Conservation (phyloP, 2,329 filamentous ascomycete species). For the Trichophyton simii region DNA sequence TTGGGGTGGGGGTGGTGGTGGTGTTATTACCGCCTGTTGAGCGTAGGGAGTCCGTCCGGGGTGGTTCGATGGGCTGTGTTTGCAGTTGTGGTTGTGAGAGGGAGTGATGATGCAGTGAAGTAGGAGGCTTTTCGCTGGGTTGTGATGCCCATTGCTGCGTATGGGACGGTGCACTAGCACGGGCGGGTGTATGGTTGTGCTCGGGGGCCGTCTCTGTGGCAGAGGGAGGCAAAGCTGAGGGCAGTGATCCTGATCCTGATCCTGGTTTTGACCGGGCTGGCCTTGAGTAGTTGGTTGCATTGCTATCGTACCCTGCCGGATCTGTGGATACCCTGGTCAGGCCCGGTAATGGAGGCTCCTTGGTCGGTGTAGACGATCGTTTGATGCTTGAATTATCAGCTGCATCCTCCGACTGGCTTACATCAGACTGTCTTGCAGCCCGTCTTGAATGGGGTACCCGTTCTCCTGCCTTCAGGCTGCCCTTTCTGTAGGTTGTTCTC, state of each 20-base stretch:
- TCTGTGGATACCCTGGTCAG: slow-evolving; percentile 27
- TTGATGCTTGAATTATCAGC: slow-evolving; percentile 35
- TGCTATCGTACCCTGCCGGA: slow-evolving; percentile 20
- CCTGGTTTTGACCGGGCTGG: slow-evolving; percentile 16
- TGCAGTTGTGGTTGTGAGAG: slow-evolving; percentile 14
- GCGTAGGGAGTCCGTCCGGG: neutral
- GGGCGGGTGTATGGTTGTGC: slow-evolving; percentile 17
- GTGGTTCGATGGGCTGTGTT: neutral
- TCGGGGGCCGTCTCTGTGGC: slow-evolving; percentile 4
- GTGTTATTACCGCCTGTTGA: neutral
- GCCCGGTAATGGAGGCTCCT: slow-evolving; percentile 24
- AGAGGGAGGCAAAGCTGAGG: slow-evolving; percentile 10
- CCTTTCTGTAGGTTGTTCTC: slow-evolving; percentile 78
- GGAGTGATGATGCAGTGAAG: neutral
- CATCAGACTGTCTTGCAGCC: slow-evolving; percentile 43
- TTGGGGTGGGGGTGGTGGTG: too few relatives aligned
- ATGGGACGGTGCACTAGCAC: slow-evolving; percentile 26
- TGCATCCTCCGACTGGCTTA: neutral
- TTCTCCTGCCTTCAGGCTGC: slow-evolving; percentile 70
- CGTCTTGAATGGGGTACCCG: slow-evolving; percentile 64
- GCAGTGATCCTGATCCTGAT: slow-evolving; percentile 15
- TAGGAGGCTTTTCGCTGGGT: slow-evolving; percentile 31
- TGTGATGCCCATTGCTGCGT: slow-evolving; percentile 43
- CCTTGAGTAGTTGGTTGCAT: slow-evolving; percentile 37
- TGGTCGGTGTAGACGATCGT: slow-evolving; percentile 23